phyloP scores from a whole-genome alignment of 129 eudicot genomes.

The Mikania micrantha region DNA sequence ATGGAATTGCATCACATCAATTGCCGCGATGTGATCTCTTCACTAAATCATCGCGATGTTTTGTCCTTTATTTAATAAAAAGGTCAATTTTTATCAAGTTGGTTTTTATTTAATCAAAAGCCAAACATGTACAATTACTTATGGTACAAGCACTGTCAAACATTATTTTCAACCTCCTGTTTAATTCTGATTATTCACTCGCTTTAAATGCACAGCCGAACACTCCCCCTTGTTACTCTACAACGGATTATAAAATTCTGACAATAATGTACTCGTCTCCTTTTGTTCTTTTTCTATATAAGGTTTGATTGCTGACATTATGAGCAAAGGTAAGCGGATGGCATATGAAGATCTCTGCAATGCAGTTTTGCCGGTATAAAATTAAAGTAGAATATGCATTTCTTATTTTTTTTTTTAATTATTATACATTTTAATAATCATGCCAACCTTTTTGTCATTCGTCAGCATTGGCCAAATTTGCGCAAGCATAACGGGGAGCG shows the following conservation, averaged over 20 bases:
- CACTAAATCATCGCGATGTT: no score
- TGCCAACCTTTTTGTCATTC: neutral
- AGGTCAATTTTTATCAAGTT: neutral
- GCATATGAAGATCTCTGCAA: constrained; percentile 75
- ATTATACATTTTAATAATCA: neutral
- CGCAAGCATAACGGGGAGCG: constrained; percentile 96
- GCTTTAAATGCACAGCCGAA: neutral
- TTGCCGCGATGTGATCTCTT: no score
- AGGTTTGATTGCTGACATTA: constrained; percentile 85
- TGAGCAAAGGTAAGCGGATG: constrained; percentile 87
- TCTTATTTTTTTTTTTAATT: neutral
- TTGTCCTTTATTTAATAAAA: neutral
- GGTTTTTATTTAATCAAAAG: neutral
- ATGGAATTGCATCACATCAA: no score
- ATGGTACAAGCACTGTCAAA: neutral
- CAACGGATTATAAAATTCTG: neutral
- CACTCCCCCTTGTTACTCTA: neutral
- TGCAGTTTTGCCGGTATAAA: constrained; percentile 74
- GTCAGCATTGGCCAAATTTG: constrained; percentile 83
- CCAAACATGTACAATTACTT: neutral
- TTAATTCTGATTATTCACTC: neutral
- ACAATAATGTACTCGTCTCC: neutral
- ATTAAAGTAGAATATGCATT: neutral
- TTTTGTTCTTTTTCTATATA: constrained; percentile 3
- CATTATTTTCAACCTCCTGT: neutral